Conservation (phyloP, 306 rosid genomes). For the Mimosa bimucronata region DNA sequence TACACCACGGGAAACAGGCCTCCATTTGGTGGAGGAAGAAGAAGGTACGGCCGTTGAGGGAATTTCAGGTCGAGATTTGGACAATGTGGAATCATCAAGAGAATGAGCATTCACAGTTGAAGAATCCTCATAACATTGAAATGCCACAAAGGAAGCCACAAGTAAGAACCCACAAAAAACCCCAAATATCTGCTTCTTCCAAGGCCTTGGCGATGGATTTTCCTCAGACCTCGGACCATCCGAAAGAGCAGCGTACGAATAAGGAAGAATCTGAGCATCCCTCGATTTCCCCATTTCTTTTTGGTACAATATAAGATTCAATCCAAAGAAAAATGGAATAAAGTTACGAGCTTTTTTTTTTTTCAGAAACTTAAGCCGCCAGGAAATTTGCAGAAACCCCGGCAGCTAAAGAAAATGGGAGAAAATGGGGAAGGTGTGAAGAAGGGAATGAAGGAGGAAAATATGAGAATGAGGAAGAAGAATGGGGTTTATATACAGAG, state of each 20-base stretch:
- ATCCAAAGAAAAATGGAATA: background rate
- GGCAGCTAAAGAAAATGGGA: background rate
- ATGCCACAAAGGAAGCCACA: conserved; percentile 46
- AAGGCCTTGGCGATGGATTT: conserved; percentile 24
- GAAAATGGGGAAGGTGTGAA: background rate
- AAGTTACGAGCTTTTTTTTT: too few relatives aligned
- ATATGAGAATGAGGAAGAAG: background rate
- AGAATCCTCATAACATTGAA: conserved; percentile 13
- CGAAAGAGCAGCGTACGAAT: conserved; percentile 46
- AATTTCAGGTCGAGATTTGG: background rate
- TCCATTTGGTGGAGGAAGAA: conserved; percentile 5
- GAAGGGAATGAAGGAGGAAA: background rate
- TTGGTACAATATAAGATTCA: background rate
- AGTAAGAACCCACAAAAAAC: conserved; percentile 50
- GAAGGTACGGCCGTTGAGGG: background rate
- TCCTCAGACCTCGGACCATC: conserved; percentile 29
- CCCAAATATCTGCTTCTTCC: conserved; percentile 39
- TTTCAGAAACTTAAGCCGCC: background rate
- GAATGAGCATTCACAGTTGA: background rate
- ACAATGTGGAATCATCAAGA: background rate
- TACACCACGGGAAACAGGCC: conserved; percentile 61
- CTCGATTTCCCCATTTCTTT: background rate
- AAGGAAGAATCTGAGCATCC: conserved; percentile 32
- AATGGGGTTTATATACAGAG: background rate
- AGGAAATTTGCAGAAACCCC: background rate